Base-by-base conservation (phyloP, 805 yeast species). In the Limtongia smithiae region DNA sequence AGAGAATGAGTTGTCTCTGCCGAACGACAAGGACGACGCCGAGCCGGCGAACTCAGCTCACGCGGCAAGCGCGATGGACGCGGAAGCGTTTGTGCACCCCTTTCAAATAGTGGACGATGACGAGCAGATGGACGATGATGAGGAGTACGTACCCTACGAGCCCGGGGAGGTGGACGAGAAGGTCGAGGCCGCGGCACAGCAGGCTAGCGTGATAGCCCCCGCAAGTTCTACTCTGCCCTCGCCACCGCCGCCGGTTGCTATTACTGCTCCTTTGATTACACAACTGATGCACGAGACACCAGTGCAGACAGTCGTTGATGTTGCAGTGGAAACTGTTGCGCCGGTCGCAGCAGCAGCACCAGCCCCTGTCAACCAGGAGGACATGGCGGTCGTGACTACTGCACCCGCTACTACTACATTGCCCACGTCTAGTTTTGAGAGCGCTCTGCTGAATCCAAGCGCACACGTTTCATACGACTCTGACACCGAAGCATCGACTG, bases 391-490 rank as follows among this genome's bases (percentile, higher is more conserved):
- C 15, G 22, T 25, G 37, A 18, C 37, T 17, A 12, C 33, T 8
- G 25, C 33, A n/a, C 22, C 18, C 25, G 5, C 40, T 36, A 15
- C 40, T 5, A n/a, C 12, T 9, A 14, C 37, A 4, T 18, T 28
- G 17, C 31, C 33, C 15, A 11, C 20, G 24, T 17, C 28, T 20
- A 41, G 45, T n/a, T 44, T 48, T 37, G 52, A 48, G 37, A 24
- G 11, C 20, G 44, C 52, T 12, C 28, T 48, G 17, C 15, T 20
- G 40, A 46, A 48, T 37, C 52, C 52, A 3, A 44, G 41, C 24
- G 40, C 17, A 22, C 24, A 37, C n/a, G 48, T 48, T 12, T 32
- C 38, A 14, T 49, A 32, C 21, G 58, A 51, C 30, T 46, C 55
- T n/a, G 48, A 53, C 27, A 44, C 8, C 8, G 50, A 38, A 3